A percentile compares a stretch with the other conserved stretches of the same genome.
Conservation (phyloP, 805 yeast genomes). For the Jamesozyma piceae region DNA sequence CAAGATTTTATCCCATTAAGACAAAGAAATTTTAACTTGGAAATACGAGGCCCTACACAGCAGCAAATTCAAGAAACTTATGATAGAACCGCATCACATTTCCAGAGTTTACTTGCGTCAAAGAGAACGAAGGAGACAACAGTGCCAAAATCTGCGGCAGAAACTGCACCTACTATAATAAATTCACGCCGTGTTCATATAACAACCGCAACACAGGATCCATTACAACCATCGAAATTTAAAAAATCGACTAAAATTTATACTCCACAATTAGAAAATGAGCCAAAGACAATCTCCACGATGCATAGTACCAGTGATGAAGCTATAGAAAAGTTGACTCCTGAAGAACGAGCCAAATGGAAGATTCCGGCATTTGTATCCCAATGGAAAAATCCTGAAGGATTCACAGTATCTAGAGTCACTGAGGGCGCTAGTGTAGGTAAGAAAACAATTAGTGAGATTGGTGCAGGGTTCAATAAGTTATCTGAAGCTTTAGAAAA, state of each 20-base stretch:
- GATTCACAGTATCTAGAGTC: slow-evolving; percentile 71
- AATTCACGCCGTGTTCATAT: slow-evolving; percentile 30
- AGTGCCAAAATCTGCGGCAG: slow-evolving; percentile 32
- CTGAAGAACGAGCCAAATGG: slow-evolving; percentile 74
- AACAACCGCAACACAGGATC: slow-evolving; percentile 44
- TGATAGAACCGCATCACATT: slow-evolving; percentile 42
- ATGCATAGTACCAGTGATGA: slow-evolving; percentile 35
- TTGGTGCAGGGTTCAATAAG: slow-evolving; percentile 49
- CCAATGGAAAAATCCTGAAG: slow-evolving; percentile 91
- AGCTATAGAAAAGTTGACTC: slow-evolving; percentile 35
- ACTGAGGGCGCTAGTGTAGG: slow-evolving; percentile 38
- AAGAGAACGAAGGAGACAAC: slow-evolving; percentile 12
- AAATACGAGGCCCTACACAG: slow-evolving; percentile 38
- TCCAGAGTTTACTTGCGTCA: neutral
- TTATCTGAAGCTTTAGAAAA: slow-evolving; percentile 63
- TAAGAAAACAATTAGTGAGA: slow-evolving; percentile 30
- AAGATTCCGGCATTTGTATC: slow-evolving; percentile 84
- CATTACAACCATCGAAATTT: slow-evolving; percentile 67
- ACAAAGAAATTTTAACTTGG: slow-evolving; percentile 33
- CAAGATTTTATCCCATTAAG: slow-evolving; percentile 56
- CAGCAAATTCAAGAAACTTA: slow-evolving; percentile 40
- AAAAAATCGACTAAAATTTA: slow-evolving; percentile 60
- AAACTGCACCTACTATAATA: slow-evolving; percentile 29
- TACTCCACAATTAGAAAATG: slow-evolving; percentile 34
- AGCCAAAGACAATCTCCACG: slow-evolving; percentile 20